Conservation (phyloP, 805 yeast species). For the Sugiyamaella americana region DNA sequence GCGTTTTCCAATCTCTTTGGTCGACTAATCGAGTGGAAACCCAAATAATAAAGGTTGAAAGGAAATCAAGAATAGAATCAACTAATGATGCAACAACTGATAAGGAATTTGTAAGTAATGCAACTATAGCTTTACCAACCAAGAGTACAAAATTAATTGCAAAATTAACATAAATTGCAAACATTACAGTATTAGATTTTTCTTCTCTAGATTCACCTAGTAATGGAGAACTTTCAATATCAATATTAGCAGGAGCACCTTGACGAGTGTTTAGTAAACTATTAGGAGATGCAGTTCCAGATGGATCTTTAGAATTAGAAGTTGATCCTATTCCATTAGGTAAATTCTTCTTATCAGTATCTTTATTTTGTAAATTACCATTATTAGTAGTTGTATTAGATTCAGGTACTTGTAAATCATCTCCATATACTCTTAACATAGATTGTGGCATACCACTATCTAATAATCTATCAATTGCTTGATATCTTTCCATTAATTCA, state of each 20-base stretch:
- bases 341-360: constrained; percentile 3
- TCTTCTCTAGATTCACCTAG: constrained; percentile 44
- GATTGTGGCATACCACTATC: constrained; percentile 65
- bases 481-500: constrained; percentile 48
- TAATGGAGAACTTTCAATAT: constrained; percentile 49
- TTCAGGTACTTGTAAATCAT: constrained; percentile 24
- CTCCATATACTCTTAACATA: constrained; percentile 58
- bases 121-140: constrained; percentile 54
- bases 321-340: neutral
- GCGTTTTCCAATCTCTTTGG: constrained; percentile 41
- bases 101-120: constrained; percentile 60
- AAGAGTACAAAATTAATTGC: constrained; percentile 49
- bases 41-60: constrained; percentile 69
- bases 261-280: constrained; percentile 19
- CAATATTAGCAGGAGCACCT: constrained; percentile 56
- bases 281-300: neutral
- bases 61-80: constrained; percentile 66
- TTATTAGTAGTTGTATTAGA: neutral
- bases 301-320: neutral
- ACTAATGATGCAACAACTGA: constrained; percentile 74
- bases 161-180: constrained; percentile 63
- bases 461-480: constrained; percentile 56
- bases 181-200: constrained; percentile 40
- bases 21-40: constrained; percentile 43
- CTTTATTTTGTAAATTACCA: constrained; percentile 22